Evolutionary conservation across 768 basidiomycete species (phyloP), one percentile per base, ranked within the genome.

Genomic region (Tylopilus cervinicoccineus): DNA sequence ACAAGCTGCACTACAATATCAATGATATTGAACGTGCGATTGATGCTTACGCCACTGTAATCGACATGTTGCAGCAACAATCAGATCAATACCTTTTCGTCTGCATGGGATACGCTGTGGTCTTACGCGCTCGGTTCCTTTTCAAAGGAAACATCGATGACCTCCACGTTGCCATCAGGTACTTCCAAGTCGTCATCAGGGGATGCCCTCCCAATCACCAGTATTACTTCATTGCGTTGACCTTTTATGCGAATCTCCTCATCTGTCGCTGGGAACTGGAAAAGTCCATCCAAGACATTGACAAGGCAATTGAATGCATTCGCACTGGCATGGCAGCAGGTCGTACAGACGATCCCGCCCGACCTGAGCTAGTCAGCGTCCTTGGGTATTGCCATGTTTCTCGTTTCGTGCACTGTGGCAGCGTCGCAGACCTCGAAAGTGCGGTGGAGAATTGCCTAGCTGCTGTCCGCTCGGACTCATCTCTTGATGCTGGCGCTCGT

Each of bases 391-490:
- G 55, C 16, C 40, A 58, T 7, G 16, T 36, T 14, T 26, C 13
- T 17, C 58, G 66, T 16, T 68, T 60, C 43, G 0, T 55, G n/a
- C 46, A 50, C 22, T 36, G 31, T 7, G 64, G 67, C 6, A 43
- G 44, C n/a, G 32, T 20, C 5, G 22, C 44, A 13, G 64, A 68
- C 46, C 44, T 69, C 1, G 60, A 67, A 20, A 50, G 57, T 29
- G 60, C 60, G 6, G 56, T 67, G 29, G 48, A 49, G 44, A 45
- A 34, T 29, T 55, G 57, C 13, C 43, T 49, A 22, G 37, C 44
- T 5, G 60, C 55, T 12, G 22, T 55, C 2, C 47, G 45, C 31
- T 41, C 34, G 6, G 44, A 45, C 5, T 45, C 55, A 1, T 47
- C 55, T 28, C 40, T 17, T 2, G 37, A 54, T 29, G 36, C 43